These are phyloP conservation scores for Xylariaceae sp. DNA, from an alignment of 2,329 filamentous ascomycete genomes.

Conservation along the genomic window DNA sequence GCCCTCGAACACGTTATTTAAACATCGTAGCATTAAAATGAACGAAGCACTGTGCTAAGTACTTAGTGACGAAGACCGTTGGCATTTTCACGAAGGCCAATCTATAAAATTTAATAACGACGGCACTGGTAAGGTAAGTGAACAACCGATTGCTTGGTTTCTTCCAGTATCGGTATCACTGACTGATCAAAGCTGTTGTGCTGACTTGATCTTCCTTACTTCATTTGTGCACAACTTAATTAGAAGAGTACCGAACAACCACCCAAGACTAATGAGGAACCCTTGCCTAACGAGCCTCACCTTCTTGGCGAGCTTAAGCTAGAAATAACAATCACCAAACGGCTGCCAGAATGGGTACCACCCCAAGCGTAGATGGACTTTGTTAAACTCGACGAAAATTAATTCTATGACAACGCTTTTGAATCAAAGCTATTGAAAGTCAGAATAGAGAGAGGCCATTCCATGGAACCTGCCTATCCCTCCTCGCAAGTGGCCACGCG, in stretches of 20 bases:
- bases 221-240: slow-evolving; percentile 28
- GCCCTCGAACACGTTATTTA: too few species aligned
- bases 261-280: slow-evolving; percentile 6
- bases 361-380: slow-evolving; percentile 12
- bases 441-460: slow-evolving; percentile 36
- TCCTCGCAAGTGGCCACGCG: slow-evolving; percentile 15
- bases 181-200: slow-evolving; percentile 26
- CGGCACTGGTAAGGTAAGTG: slow-evolving; percentile 34
- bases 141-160: neutral
- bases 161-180: slow-evolving; percentile 6
- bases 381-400: slow-evolving; percentile 26
- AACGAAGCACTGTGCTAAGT: slow-evolving; percentile 36
- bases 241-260: slow-evolving; percentile 31
- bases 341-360: slow-evolving; percentile 20
- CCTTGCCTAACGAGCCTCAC: slow-evolving; percentile 14
- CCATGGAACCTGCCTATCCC: slow-evolving; percentile 29
- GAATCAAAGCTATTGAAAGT: slow-evolving; percentile 33
- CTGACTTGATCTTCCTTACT: slow-evolving; percentile 33
- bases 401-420: slow-evolving; percentile 33
- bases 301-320: slow-evolving; percentile 26
- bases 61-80: slow-evolving; percentile 30
- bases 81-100: slow-evolving; percentile 32
- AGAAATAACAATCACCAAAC: slow-evolving; percentile 33
- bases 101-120: slow-evolving; percentile 35
- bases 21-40: too few species aligned